Base-by-base conservation (phyloP, 2,329 filamentous ascomycete genomes). In the Peltaster fructicola region DNA sequence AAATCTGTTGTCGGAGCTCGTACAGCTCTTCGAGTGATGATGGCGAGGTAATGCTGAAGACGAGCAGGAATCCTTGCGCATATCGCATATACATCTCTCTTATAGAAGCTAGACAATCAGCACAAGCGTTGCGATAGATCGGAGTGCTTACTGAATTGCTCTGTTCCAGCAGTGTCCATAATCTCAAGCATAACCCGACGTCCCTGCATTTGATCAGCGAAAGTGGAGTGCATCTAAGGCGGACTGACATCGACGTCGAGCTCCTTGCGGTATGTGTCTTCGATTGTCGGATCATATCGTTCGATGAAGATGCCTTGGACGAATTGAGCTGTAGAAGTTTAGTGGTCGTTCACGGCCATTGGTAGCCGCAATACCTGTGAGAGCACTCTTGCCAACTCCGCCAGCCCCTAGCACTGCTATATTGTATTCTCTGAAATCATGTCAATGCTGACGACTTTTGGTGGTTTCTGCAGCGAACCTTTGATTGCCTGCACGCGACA, bases 231-330 rank as follows among this genome's bases (percentile, higher is more conserved):
- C 16, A 4, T 13, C n/a, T n/a, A n/a, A n/a, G n/a, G n/a, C n/a
- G 9, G 14, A 67, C 78, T 62, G 57, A 88, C 81, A 63, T 92
- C 81, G 34, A 92, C 78, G 40, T 82, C 61, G 29, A 69, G 59
- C 20, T 61, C 56, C 41, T 69, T 70, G 20, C 63, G 53, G 38
- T 69, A 69, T 8, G 64, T 68, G 40, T 70, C 65, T 41, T 70
- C 65, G 35, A 70, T 69, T 6, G 65, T 70, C 2, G 65, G 65
- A 45, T 70, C 65, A 45, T 70, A 70, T 35, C 61, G 63, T 52
- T 91, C 81, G 47, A 91, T 85, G 78, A 81, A 90, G 41, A 90
- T 76, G 56, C 88, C 84, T 52, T 88, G 80, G 25, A 91, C 81
- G 44, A 90, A 91, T 61, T 91, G 81, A 43, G 82, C 81, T 81